These are phyloP conservation scores for Nepenthes gracilis DNA, from an alignment of 148 eudicot species.

Conservation along the genomic window DNA sequence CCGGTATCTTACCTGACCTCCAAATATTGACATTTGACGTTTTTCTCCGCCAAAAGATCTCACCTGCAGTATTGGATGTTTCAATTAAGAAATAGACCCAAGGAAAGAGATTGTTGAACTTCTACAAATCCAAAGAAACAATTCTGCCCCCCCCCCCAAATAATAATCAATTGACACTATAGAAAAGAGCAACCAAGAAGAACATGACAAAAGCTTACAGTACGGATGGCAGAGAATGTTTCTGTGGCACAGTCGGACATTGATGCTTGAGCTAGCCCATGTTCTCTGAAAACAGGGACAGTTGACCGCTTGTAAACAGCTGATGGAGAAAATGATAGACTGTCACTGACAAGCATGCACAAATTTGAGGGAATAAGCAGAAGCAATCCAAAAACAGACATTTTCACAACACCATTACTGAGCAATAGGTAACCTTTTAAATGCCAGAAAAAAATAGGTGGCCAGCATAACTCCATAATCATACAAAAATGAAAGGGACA, in stretches of 20 bases:
- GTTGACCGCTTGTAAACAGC: slow-evolving; percentile 93
- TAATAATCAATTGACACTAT: background rate
- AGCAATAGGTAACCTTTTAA: background rate
- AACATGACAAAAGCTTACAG: slow-evolving; percentile 44
- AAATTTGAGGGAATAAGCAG: background rate
- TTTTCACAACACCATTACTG: no score
- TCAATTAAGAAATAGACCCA: slow-evolving; percentile 5
- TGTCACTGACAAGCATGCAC: slow-evolving; percentile 6
- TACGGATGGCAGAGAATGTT: slow-evolving; percentile 92
- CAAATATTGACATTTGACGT: slow-evolving; percentile 86
- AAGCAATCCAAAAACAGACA: background rate
- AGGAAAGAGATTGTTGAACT: background rate
- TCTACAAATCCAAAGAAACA: background rate
- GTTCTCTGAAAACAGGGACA: slow-evolving; percentile 75
- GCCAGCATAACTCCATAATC: no score
- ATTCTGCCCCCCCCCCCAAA: no score
- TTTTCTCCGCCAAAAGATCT: slow-evolving; percentile 97
- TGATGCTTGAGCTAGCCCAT: slow-evolving; percentile 70
- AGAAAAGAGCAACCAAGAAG: background rate
- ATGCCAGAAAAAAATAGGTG: no score
- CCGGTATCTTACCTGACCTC: slow-evolving; percentile 50
- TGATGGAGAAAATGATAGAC: slow-evolving; percentile 13
- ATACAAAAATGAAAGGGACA: no score
- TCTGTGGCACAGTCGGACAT: slow-evolving; percentile 91
- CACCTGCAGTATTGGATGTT: slow-evolving; percentile 40